Conservation (phyloP, 75 land plant species). For the Pinus taeda region DNA sequence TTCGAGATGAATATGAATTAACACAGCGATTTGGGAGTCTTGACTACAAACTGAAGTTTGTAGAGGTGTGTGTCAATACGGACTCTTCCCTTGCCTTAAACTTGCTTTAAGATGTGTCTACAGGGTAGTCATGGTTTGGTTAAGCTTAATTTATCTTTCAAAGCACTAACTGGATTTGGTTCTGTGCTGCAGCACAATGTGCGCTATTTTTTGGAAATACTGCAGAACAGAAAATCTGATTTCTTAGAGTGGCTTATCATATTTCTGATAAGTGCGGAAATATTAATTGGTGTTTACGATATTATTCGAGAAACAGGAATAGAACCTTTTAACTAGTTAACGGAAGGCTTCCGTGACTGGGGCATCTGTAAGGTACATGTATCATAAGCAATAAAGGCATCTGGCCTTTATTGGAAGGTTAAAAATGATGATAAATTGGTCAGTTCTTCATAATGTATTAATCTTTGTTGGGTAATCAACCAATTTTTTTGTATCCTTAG, state of each 20-base stretch:
- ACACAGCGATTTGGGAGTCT: slow-evolving; percentile 77
- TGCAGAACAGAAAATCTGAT: slow-evolving; percentile 71
- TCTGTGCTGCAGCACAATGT: slow-evolving; percentile 64
- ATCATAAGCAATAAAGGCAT: too few species aligned
- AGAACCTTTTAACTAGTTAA: too few species aligned
- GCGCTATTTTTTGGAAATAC: slow-evolving; percentile 63
- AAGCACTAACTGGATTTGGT: not conserved
- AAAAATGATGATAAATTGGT: too few species aligned
- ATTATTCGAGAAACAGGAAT: slow-evolving; percentile 21
- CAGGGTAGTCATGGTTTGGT: too few species aligned
- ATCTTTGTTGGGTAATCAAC: too few species aligned
- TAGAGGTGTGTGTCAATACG: slow-evolving; percentile 49
- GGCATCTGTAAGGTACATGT: too few species aligned
- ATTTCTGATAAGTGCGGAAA: slow-evolving; percentile 60
- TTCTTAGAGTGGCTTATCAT: slow-evolving; percentile 83
- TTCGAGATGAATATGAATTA: slow-evolving; percentile 77
- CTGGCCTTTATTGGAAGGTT: too few species aligned
- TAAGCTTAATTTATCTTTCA: not conserved
- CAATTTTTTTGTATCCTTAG: too few species aligned
- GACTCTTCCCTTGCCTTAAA: not conserved
- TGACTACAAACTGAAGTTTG: slow-evolving; percentile 81
- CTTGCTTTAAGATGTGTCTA: not conserved
- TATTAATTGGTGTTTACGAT: slow-evolving; percentile 59
- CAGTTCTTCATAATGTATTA: too few species aligned
- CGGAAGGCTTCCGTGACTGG: too few species aligned